Base-by-base conservation (phyloP, 2,329 filamentous ascomycete species). In the Pseudogymnoascus sp. region DNA sequence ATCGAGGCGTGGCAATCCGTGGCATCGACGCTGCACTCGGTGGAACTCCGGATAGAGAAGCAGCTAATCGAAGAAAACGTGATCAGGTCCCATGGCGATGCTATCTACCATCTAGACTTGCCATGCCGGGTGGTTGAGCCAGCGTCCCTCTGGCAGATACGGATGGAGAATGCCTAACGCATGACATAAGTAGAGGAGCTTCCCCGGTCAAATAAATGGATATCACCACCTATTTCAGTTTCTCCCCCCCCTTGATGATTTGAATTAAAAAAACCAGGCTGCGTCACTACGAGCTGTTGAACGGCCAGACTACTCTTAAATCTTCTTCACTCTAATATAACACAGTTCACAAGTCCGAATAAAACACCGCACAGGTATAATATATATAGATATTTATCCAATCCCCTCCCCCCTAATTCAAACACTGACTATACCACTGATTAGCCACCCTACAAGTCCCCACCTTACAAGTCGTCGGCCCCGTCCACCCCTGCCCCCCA, bases 71-170 rank as follows among this genome's bases (percentile, higher is more conserved):
- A 19, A 4, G 7, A 41, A 5, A 2, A 7, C 4, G 8, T 3
- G n/a, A 41, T 41, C 16, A 14, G 38, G 35, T 73, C 68, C 59
- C 70, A 70, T 63, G 73, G 70, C 41, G 74, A 75, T 67, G 74
- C 71, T 11, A 71, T 74, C 26, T 60, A 72, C 66, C 66, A 69
- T 68, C 66, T 75, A 6, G 43, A 68, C 46, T 65, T 75, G 63
- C 73, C 72, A 43, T 70, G 69, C 35, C 66, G 68, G 68, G 72
- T 75, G 12, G 66, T 75, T 67, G 65, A 71, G 60, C 71, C 72
- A 62, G 68, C 63, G 26, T 75, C 73, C 37, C 69, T 74, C 50
- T 72, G 72, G 70, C 73, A 75, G 62, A 73, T 75, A 24, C 71
- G 70, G 65, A 70, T 60, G 65, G 70, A 73, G 43, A 43, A 43